Conservation (phyloP, 331 rosid species). For the Malus hybrid region DNA sequence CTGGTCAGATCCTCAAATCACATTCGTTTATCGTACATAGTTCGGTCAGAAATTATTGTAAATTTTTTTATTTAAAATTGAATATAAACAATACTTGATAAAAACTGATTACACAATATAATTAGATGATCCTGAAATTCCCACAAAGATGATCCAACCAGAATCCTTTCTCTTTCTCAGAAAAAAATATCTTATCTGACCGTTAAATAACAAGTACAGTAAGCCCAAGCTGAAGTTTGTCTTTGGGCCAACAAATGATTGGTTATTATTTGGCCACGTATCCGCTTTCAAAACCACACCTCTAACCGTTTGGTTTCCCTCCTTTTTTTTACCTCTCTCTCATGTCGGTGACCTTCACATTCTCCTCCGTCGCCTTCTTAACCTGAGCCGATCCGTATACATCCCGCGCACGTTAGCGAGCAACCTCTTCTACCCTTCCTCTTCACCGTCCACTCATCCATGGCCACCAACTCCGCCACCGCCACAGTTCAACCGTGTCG, state of each 20-base stretch:
- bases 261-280: slow-evolving; percentile 26
- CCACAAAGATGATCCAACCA: rapidly evolving
- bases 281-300: slow-evolving; percentile 40
- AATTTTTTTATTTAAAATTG: no score
- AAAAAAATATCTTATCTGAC: no score
- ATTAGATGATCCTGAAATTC: no score
- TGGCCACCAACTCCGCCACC: slow-evolving; percentile 36
- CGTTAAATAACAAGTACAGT: no score
- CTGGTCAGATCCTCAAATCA: rapidly evolving
- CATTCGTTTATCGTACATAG: rapidly evolving
- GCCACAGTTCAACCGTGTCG: slow-evolving; percentile 37
- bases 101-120: rapidly evolving
- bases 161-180: no score
- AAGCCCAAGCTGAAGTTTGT: not conserved
- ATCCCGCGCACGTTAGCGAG: slow-evolving; percentile 11
- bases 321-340: slow-evolving; percentile 5
- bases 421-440: not conserved
- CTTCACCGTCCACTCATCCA: slow-evolving; percentile 4
- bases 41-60: rapidly evolving
- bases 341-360: not conserved
- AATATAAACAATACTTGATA: rapidly evolving
- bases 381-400: no score
- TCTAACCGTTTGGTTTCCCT: slow-evolving; percentile 42
- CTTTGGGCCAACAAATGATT: not conserved
- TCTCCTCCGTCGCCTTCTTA: not conserved